Base-by-base conservation (phyloP, 805 yeast species). In the Nakazawaea anatomiae region DNA sequence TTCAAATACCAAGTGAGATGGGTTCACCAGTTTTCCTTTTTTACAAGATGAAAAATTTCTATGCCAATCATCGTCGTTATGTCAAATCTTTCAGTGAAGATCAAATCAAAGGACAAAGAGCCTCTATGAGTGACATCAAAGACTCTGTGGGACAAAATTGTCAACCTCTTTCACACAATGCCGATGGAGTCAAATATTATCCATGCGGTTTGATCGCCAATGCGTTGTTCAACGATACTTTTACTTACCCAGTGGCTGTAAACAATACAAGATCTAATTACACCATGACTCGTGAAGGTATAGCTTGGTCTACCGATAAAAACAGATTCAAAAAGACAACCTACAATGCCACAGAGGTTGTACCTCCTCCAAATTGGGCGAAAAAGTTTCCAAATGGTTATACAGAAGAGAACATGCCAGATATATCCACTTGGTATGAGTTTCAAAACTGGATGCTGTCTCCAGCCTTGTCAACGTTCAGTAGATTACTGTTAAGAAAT, bases 21-120 rank as follows among this genome's bases (percentile, higher is more conserved):
- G 79, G 83, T 32, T 80, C 85, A 2, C 89, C 96, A 6, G 72
- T 91, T 12, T 90, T 75, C 63, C 63, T 89, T 55, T 94, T 86
- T 69, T 92, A 92, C 71, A 82, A 83, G 58, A 70, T 92, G 58
- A 88, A 96, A 45, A 86, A 87, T 65, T 94, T 92, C 66, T 89
- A 76, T 67, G 96, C 95, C 63, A 92, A 94, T 68, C 99, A 92
- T 71, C 82, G 99, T 55, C 86, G 95, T 58, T 94, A 87, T 63
- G 97, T 90, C n/a, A 82, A 81, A 58, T 86, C 96, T 8, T 87
- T 77, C 65, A 91, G 90, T 64, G 81, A 85, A 59, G 77, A 77
- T 51, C 99, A 92, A 68, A 62, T 92, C 47, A 82, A 81, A 56
- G 99, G 99, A 6, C 68, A 79, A 40, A 85, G 87, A 2, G 82